Evolutionary conservation across 257 asterid genomes (phyloP).

Genomic region (Scutellaria galericulata): DNA sequence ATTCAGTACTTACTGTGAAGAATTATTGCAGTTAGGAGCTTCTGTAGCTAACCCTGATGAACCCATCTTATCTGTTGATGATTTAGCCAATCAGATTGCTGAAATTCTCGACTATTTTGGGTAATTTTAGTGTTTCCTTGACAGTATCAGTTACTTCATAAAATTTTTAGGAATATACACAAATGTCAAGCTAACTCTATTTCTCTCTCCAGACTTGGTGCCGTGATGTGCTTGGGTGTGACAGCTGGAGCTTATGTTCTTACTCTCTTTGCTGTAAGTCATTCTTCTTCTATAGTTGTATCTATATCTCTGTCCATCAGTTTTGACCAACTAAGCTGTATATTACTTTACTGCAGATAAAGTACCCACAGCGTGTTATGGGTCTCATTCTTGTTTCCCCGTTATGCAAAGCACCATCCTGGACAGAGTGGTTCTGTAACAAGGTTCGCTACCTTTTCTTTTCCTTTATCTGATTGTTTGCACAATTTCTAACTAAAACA

Average conservation of each 20-base stretch:
- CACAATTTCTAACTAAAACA: conserved; percentile 12
- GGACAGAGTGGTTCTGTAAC: conserved; percentile 97
- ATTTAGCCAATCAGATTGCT: conserved; percentile 80
- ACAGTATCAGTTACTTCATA: not conserved
- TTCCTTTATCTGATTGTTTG: not conserved
- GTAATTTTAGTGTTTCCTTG: conserved; percentile 46
- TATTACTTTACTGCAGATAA: conserved; percentile 56
- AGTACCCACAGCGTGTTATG: conserved; percentile 71
- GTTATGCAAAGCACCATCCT: conserved; percentile 89
- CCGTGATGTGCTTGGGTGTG: conserved; percentile 95
- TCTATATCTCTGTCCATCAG: conserved; percentile 27
- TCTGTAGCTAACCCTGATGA: conserved; percentile 55
- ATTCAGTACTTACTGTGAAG: conserved; percentile 43
- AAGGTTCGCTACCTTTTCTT: conserved; percentile 60
- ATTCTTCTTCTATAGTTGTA: conserved; percentile 13
- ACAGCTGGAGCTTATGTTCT: conserved; percentile 96
- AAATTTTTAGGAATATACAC: not conserved
- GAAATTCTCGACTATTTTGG: conserved; percentile 77
- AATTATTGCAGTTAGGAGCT: conserved; percentile 75
- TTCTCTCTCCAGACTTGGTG: conserved; percentile 67
- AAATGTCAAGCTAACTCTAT: conserved; percentile 31
- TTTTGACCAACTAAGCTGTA: conserved; percentile 31
- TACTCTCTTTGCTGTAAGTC: conserved; percentile 90
- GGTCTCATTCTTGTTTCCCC: conserved; percentile 98
- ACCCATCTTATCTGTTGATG: conserved; percentile 64